Evolutionary conservation across 257 asterid genomes (phyloP).

Genomic region (Ligustrum vulgare): DNA sequence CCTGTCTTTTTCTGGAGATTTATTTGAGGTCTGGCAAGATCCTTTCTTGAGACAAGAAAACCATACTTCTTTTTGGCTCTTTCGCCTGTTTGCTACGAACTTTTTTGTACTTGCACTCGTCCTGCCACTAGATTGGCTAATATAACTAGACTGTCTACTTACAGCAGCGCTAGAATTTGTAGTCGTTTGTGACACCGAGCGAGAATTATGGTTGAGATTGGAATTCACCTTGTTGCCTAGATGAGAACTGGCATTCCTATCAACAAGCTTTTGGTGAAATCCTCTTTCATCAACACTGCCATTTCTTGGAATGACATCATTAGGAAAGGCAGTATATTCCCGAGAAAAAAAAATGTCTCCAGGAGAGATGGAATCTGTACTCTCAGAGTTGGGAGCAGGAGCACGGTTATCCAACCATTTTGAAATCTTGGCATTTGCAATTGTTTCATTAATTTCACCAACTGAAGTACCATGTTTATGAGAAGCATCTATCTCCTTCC

Average conservation of each 20-base stretch:
- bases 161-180: constrained; percentile 31
- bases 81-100: constrained; percentile 52
- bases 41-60: constrained; percentile 75
- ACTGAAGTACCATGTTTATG: constrained; percentile 40
- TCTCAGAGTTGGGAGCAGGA: constrained; percentile 35
- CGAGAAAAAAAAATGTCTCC: constrained; percentile 67
- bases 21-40: constrained; percentile 48
- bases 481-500: constrained; percentile 29
- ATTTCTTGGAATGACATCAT: constrained; percentile 21
- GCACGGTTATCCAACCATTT: constrained; percentile 26
- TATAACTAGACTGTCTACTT: constrained; percentile 55
- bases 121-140: constrained; percentile 56
- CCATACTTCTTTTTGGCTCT: constrained; percentile 58
- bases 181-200: constrained; percentile 29
- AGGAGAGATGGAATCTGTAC: constrained; percentile 65
- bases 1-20: constrained; percentile 59
- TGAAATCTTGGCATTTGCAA: constrained; percentile 52
- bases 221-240: constrained; percentile 19
- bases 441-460: constrained; percentile 69
- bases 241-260: constrained; percentile 17
- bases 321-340: constrained; percentile 25
- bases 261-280: constrained; percentile 31
- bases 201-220: constrained; percentile 23
- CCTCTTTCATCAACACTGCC: constrained; percentile 22
- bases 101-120: constrained; percentile 53